Conservation (phyloP, 495 filamentous ascomycete species). For the Annulohypoxylon maeteangense region DNA sequence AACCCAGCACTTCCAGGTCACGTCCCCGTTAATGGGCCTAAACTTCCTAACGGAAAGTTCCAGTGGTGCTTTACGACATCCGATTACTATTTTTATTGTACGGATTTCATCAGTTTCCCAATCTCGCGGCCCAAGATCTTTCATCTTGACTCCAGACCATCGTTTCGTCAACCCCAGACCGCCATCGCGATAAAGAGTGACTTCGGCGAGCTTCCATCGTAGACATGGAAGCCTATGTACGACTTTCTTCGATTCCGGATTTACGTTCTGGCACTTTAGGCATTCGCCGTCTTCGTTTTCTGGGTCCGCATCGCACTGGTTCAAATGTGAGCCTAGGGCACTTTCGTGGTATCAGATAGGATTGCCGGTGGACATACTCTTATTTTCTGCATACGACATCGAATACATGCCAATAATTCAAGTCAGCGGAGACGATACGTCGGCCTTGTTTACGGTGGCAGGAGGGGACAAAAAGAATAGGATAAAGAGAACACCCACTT, state of each 20-base stretch:
- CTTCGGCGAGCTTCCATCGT: slow-evolving; percentile 53
- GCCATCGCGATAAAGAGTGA: slow-evolving; percentile 51
- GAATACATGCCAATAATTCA: slow-evolving; percentile 53
- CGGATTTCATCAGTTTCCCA: slow-evolving; percentile 33
- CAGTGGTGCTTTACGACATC: slow-evolving; percentile 42
- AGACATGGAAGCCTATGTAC: slow-evolving; percentile 56
- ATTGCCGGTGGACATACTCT: slow-evolving; percentile 48
- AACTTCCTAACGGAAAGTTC: slow-evolving; percentile 50
- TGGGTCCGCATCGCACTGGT: slow-evolving; percentile 46
- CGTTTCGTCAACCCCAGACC: slow-evolving; percentile 53
- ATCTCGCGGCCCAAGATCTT: slow-evolving; percentile 48
- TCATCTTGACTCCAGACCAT: slow-evolving; percentile 51
- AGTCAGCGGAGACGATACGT: slow-evolving; percentile 22
- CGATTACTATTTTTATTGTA: slow-evolving; percentile 49
- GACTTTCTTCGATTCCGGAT: slow-evolving; percentile 55
- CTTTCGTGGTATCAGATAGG: slow-evolving; percentile 15
- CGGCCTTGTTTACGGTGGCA: neutral
- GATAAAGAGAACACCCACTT: slow-evolving; percentile 23
- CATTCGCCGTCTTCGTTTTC: slow-evolving; percentile 47
- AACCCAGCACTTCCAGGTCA: slow-evolving; percentile 46
- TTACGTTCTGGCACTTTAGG: slow-evolving; percentile 49
- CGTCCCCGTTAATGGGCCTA: slow-evolving; percentile 44
- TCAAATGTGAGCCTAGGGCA: slow-evolving; percentile 21
- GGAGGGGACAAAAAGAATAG: neutral
- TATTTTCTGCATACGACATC: slow-evolving; percentile 57